Base-by-base conservation (phyloP, 768 basidiomycete genomes). In the Boletellus sp. region DNA sequence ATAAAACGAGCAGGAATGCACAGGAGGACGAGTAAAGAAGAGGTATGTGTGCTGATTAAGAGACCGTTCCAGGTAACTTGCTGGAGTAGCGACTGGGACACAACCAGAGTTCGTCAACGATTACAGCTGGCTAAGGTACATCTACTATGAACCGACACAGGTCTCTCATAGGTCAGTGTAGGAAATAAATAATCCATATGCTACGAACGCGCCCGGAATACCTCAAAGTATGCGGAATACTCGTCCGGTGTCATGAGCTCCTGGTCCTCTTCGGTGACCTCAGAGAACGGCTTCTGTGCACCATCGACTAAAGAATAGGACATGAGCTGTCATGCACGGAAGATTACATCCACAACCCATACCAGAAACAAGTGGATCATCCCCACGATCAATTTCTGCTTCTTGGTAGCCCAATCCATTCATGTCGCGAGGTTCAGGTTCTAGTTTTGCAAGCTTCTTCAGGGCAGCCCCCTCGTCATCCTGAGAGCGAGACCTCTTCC, bases 231-330 rank as follows among this genome's bases (percentile, higher is more conserved):
- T 31, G 81, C 81, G 26, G 84, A 83, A 63, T 95, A 95, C 68
- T 96, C 94, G 48, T 94, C 94, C 2, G 90, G 85, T 4, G 90
- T 90, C 94, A 96, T 96, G 58, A 84, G 63, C 41, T 93, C 94
- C 60, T 93, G 87, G 63, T 94, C 87, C 56, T 93, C 94, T 59
- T 96, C 94, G 3, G 90, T 94, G 37, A 98, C 81, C 54, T 85
- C 75, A 4, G 84, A 88, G 59, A 89, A 86, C 7, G 80, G 77
- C 58, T 89, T 83, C 17, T 81, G 75, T 35, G 75, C 70, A 13
- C 93, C 92, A 52, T 85, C 84, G 22, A 97, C 93, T 90, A 54
- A 36, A 36, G 48, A 45, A 48, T 50, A 37, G 20, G 9, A 37
- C 7, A 26, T 51, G 20, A 49, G 33, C 15, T 7, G 23, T 20